phyloP scores from a whole-genome alignment of 257 asterid species.

The Solanum commersonii region DNA sequence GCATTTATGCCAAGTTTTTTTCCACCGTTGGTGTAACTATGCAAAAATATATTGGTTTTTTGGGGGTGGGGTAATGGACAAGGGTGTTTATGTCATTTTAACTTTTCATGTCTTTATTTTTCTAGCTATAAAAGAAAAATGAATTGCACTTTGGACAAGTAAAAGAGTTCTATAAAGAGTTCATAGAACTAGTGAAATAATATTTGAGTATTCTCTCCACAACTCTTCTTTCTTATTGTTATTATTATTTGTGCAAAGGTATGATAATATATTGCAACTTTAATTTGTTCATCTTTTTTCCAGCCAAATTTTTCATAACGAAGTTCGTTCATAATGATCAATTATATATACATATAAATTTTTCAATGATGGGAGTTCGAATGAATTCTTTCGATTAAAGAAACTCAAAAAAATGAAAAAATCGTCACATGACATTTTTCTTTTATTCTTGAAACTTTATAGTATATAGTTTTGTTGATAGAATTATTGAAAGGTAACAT shows the following conservation, averaged over 20 bases:
- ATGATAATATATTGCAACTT: neutral
- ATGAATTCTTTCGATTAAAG: neutral
- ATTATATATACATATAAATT: neutral
- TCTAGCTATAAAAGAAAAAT: neutral
- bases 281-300: neutral
- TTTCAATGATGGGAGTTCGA: neutral
- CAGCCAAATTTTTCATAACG: neutral
- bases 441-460: neutral
- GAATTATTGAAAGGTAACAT: neutral
- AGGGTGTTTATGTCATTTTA: neutral
- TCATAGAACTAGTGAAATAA: neutral
- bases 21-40: neutral
- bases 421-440: too few species aligned
- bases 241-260: neutral
- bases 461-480: neutral
- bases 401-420: neutral
- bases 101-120: neutral
- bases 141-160: neutral
- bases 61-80: neutral
- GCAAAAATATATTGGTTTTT: neutral
- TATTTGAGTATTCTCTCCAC: neutral
- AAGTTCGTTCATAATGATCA: neutral
- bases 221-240: neutral
- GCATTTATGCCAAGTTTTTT: conserved; percentile 4
- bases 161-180: neutral